These are phyloP conservation scores for Rugosomyces carneus DNA, from an alignment of 1,284 basidiomycete genomes.

Conservation along the genomic window DNA sequence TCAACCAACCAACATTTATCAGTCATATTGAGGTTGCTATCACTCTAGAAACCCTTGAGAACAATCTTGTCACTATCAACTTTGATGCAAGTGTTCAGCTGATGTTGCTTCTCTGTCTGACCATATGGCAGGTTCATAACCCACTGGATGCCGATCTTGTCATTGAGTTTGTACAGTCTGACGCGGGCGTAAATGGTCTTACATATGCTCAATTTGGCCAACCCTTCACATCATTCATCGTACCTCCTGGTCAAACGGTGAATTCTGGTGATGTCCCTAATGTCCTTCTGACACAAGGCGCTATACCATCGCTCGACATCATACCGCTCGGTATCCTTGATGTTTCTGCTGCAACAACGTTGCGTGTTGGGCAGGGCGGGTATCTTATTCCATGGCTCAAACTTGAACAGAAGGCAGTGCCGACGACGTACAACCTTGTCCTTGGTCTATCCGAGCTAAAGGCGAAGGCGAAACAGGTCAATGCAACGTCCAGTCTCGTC, in stretches of 20 bases:
- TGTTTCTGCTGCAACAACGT: slow-evolving; percentile 42
- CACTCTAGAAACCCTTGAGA: slow-evolving; percentile 41
- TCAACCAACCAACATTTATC: slow-evolving; percentile 34
- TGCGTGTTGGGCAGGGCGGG: slow-evolving; percentile 42
- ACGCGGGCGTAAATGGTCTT: slow-evolving; percentile 43
- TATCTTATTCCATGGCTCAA: slow-evolving; percentile 56
- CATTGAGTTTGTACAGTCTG: slow-evolving; percentile 51
- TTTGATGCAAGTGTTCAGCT: slow-evolving; percentile 40
- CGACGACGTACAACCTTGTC: slow-evolving; percentile 36
- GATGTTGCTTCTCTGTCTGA: slow-evolving; percentile 4
- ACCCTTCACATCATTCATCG: slow-evolving; percentile 45
- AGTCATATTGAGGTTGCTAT: slow-evolving; percentile 49
- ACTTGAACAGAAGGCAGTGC: slow-evolving; percentile 40
- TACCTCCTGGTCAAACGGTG: slow-evolving; percentile 50
- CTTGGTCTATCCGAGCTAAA: slow-evolving; percentile 15
- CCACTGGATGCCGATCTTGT: slow-evolving; percentile 51
- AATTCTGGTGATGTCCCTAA: slow-evolving; percentile 51
- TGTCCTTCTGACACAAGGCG: slow-evolving; percentile 54
- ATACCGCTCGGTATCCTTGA: slow-evolving; percentile 50
- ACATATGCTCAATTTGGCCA: slow-evolving; percentile 55
- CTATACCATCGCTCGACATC: slow-evolving; percentile 45
- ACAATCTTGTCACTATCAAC: slow-evolving; percentile 45
- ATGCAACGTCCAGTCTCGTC: slow-evolving; percentile 2
- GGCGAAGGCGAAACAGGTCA: slow-evolving; percentile 15
- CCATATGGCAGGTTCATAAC: slow-evolving; percentile 39